These are phyloP conservation scores for Pythium sukuiense DNA, from an alignment of 352 stramenopile species.

Conservation along the genomic window DNA sequence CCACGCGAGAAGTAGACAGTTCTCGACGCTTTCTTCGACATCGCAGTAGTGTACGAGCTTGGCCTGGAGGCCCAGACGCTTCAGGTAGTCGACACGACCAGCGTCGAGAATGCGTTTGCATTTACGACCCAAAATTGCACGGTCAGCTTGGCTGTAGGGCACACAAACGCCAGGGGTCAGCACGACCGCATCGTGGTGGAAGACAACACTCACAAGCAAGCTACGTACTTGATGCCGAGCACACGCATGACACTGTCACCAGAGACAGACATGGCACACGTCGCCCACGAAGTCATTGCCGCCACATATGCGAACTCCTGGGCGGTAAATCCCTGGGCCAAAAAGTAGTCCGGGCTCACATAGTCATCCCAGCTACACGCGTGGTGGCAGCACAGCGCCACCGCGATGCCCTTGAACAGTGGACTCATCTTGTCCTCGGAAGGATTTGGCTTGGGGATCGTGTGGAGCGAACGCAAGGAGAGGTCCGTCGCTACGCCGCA, in stretches of 20 bases:
- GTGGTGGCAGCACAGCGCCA: conserved; percentile 83
- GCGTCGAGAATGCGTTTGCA: conserved; percentile 82
- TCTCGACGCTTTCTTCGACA: conserved; percentile 72
- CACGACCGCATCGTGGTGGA: background rate
- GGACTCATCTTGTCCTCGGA: conserved; percentile 25
- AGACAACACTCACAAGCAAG: background rate
- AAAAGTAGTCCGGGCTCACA: conserved; percentile 60
- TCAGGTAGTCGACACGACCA: conserved; percentile 60
- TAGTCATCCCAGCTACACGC: conserved; percentile 78
- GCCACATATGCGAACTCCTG: conserved; percentile 63
- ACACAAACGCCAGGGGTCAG: background rate
- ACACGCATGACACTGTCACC: conserved; percentile 65
- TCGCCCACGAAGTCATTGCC: conserved; percentile 80
- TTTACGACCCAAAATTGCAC: conserved; percentile 56
- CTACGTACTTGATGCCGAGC: conserved; percentile 63
- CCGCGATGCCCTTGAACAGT: conserved; percentile 53
- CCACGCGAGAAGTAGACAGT: conserved; percentile 79
- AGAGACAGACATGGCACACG: conserved; percentile 66
- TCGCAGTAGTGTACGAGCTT: conserved; percentile 82
- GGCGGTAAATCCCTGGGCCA: conserved; percentile 48
- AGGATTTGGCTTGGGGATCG: conserved; percentile 29
- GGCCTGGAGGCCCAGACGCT: conserved; percentile 48
- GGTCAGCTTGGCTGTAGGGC: conserved; percentile 54
- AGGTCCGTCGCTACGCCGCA: conserved; percentile 82
- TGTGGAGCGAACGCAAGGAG: conserved; percentile 71